Percentiles rank a stretch among this genome's conserved stretches.
phyloP scores from a whole-genome alignment of 1,284 basidiomycete species.

The Rhodotorula sp. region DNA sequence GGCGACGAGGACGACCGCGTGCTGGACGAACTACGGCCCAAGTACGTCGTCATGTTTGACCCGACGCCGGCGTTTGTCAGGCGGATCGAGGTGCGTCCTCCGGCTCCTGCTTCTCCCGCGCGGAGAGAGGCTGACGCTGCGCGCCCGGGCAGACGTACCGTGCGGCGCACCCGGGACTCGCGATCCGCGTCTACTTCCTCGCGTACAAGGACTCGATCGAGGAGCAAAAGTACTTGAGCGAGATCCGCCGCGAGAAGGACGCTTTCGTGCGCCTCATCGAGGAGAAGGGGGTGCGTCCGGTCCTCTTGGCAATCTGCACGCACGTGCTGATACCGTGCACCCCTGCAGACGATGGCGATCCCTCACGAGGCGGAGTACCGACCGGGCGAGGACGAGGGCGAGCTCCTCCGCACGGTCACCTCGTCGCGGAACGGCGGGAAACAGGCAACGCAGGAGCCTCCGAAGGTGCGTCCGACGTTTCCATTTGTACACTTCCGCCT shows the following conservation, averaged over 20 bases:
- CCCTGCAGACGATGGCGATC: conserved; percentile 74
- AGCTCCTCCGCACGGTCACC: conserved; percentile 80
- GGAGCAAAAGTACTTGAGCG: conserved; percentile 90
- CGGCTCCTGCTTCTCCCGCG: background rate
- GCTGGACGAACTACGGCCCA: conserved; percentile 82
- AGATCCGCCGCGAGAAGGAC: conserved; percentile 86
- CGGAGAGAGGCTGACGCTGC: background rate
- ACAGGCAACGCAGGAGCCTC: conserved; percentile 63
- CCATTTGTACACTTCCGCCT: background rate
- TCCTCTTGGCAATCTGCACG: background rate
- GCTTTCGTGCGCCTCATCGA: conserved; percentile 91
- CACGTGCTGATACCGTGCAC: background rate
- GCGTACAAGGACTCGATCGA: conserved; percentile 89
- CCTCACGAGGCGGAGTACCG: conserved; percentile 77
- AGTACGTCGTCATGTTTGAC: conserved; percentile 94
- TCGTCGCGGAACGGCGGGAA: conserved; percentile 67
- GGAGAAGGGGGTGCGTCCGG: conserved; percentile 74
- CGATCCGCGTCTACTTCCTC: conserved; percentile 93
- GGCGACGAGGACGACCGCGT: conserved; percentile 91
- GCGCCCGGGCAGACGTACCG: conserved; percentile 69
- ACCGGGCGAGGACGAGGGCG: conserved; percentile 54
- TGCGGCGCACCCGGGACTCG: conserved; percentile 73
- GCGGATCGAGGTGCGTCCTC: conserved; percentile 73
- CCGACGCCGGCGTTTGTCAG: conserved; percentile 90
- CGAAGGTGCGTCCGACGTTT: conserved; percentile 63